These are phyloP conservation scores for Yarrowia sp. DNA, from an alignment of 805 yeast genomes.

Conservation along the genomic window DNA sequence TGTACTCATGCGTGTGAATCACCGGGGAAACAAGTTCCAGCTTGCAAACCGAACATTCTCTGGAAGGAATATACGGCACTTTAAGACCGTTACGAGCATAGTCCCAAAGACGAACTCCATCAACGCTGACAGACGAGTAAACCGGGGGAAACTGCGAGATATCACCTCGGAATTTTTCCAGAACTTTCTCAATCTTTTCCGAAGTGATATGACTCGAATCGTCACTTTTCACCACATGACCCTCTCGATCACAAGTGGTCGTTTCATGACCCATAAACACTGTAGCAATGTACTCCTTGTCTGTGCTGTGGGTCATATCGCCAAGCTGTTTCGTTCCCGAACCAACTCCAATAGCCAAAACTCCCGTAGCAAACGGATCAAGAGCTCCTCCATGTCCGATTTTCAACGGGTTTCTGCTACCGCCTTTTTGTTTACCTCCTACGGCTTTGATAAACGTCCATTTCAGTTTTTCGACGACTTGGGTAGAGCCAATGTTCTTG, in stretches of 20 bases:
- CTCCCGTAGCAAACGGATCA: constrained; percentile 96
- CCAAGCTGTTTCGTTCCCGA: constrained; percentile 83
- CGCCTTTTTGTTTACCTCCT: constrained; percentile 59
- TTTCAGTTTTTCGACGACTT: constrained; percentile 72
- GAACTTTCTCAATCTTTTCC: constrained; percentile 58
- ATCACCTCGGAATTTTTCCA: constrained; percentile 76
- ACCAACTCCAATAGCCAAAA: constrained; percentile 88
- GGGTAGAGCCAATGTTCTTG: constrained; percentile 79
- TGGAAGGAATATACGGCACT: constrained; percentile 80
- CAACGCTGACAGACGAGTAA: constrained; percentile 90
- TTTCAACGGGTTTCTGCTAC: constrained; percentile 70
- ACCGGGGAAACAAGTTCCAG: constrained; percentile 63
- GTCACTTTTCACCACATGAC: constrained; percentile 67
- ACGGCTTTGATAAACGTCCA: constrained; percentile 64
- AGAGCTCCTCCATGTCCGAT: constrained; percentile 99
- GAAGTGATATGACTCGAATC: constrained; percentile 63
- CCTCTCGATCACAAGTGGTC: constrained; percentile 93
- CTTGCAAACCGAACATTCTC: constrained; percentile 69
- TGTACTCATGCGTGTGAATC: constrained; percentile 62
- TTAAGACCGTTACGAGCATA: constrained; percentile 92
- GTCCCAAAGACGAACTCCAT: constrained; percentile 92
- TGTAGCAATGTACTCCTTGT: constrained; percentile 79
- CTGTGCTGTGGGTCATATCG: constrained; percentile 72
- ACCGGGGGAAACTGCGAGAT: constrained; percentile 93
- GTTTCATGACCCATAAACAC: constrained; percentile 91